These are phyloP conservation scores for Colletotrichum camelliae DNA, from an alignment of 2,329 filamentous ascomycete genomes.

Conservation along the genomic window DNA sequence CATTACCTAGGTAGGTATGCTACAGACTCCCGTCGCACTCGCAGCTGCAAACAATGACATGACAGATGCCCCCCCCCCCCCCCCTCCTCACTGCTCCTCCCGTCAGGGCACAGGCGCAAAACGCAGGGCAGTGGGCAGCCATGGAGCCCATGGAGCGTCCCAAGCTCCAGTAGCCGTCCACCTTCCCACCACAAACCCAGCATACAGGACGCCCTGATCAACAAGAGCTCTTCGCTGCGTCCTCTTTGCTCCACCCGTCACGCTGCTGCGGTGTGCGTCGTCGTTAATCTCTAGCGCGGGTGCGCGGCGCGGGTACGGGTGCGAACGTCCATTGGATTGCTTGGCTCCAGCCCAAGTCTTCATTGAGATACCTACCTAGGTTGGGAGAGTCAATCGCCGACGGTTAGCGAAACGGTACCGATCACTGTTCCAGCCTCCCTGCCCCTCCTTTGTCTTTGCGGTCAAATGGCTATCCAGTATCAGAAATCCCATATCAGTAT, in stretches of 20 bases:
- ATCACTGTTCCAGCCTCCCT: background rate
- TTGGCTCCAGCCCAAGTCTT: slow-evolving; percentile 4
- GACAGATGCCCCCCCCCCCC: background rate
- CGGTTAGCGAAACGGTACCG: background rate
- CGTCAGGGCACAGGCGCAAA: background rate
- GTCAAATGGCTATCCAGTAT: background rate
- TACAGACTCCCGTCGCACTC: slow-evolving; percentile 4
- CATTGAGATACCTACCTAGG: background rate
- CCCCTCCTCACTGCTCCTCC: background rate
- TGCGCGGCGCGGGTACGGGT: background rate
- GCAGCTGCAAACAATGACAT: slow-evolving; percentile 16
- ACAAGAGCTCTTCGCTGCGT: background rate
- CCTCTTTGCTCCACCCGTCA: background rate
- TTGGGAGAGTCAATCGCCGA: background rate
- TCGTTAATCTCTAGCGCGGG: background rate
- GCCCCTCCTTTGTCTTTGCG: background rate
- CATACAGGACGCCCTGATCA: slow-evolving; percentile 2
- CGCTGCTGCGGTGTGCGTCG: background rate
- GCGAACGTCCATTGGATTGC: background rate
- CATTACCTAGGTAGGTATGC: background rate
- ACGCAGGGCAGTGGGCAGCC: background rate
- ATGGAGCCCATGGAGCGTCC: slow-evolving; percentile 5
- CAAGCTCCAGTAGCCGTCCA: slow-evolving; percentile 7
- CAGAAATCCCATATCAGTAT: background rate
- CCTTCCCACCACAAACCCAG: background rate